Evolutionary conservation across 2,329 filamentous ascomycete genomes (phyloP).

Genomic region (Didymella pomorum): DNA sequence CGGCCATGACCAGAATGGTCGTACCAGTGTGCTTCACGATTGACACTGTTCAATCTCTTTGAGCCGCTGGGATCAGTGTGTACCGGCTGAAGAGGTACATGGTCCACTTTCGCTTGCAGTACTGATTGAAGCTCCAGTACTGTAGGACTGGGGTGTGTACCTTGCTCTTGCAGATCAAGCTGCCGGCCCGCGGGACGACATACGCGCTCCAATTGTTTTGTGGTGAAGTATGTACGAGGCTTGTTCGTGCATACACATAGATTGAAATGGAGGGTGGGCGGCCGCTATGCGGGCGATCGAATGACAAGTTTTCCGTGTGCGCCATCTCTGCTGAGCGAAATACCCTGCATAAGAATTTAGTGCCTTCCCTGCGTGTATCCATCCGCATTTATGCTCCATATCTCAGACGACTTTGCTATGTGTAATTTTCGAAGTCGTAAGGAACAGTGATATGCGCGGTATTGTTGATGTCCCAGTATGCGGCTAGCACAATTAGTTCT

Average conservation of each 20-base stretch:
- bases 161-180: slow-evolving; percentile 50
- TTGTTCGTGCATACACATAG: slow-evolving; percentile 42
- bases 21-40: slow-evolving; percentile 36
- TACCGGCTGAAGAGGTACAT: slow-evolving; percentile 49
- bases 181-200: slow-evolving; percentile 43
- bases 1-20: slow-evolving; percentile 18
- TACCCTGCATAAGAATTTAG: slow-evolving; percentile 33
- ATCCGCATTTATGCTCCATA: slow-evolving; percentile 13
- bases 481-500: not conserved
- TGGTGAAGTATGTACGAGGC: slow-evolving; percentile 29
- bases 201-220: slow-evolving; percentile 43
- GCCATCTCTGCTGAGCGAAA: slow-evolving; percentile 26
- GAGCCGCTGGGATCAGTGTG: slow-evolving; percentile 34
- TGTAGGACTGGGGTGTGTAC: slow-evolving; percentile 41
- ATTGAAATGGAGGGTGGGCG: slow-evolving; percentile 29
- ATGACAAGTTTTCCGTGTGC: slow-evolving; percentile 25
- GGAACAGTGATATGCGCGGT: slow-evolving; percentile 8
- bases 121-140: slow-evolving; percentile 38
- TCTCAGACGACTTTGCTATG: slow-evolving; percentile 5
- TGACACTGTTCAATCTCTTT: slow-evolving; percentile 41
- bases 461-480: not conserved
- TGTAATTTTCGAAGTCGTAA: not conserved
- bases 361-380: slow-evolving; percentile 11
- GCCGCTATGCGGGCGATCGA: slow-evolving; percentile 44
- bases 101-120: slow-evolving; percentile 42